These are phyloP conservation scores for Tilletia indica DNA, from an alignment of 1,284 basidiomycete species.

Conservation along the genomic window DNA sequence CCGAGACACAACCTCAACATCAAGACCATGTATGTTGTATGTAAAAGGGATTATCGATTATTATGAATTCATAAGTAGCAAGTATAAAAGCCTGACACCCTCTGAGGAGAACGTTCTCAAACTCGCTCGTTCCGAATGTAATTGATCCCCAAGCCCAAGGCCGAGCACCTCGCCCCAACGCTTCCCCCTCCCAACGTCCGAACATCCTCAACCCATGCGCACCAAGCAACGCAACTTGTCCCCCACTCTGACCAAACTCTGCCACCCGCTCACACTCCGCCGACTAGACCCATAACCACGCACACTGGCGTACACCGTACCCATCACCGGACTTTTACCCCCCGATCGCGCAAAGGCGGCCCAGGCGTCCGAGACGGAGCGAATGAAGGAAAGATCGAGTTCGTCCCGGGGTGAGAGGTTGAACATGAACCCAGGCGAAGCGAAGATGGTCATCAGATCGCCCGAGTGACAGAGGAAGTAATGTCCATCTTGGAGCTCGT, in stretches of 20 bases:
- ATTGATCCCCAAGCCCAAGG: neutral
- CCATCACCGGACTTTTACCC: neutral
- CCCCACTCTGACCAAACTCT: neutral
- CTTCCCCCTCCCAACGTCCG: neutral
- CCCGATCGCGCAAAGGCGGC: slow-evolving; percentile 7
- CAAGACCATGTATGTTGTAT: no score
- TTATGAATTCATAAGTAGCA: no score
- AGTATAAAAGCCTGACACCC: no score
- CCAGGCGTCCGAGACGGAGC: neutral
- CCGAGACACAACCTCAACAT: no score
- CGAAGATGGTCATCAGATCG: slow-evolving; percentile 26
- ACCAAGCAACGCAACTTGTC: neutral
- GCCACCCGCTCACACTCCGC: neutral
- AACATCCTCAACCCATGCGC: neutral
- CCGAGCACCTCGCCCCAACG: neutral
- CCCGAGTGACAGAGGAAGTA: slow-evolving; percentile 27
- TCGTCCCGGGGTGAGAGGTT: slow-evolving; percentile 21
- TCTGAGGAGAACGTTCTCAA: no score
- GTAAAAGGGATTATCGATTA: no score
- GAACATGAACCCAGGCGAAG: slow-evolving; percentile 19
- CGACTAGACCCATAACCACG: neutral
- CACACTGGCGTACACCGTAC: neutral
- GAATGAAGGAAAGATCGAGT: slow-evolving; percentile 13
- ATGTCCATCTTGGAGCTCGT: slow-evolving; percentile 1
- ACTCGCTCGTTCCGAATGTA: neutral